phyloP scores from a whole-genome alignment of 257 asterid genomes.

The Buddleja alternifolia region DNA sequence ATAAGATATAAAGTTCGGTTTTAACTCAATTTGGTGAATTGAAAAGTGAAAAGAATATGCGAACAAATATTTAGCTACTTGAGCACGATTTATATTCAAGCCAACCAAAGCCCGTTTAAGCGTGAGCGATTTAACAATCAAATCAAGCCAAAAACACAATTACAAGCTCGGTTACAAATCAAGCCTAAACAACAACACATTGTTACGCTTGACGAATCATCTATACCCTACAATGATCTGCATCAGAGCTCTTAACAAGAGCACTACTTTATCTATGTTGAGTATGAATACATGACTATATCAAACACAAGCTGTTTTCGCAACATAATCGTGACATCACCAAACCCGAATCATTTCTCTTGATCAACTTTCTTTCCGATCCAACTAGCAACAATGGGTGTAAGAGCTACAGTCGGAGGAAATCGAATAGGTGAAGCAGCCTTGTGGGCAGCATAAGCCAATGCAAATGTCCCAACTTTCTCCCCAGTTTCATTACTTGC shows the following conservation, averaged over 20 bases:
- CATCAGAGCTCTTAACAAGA: neutral
- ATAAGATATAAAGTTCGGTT: too few relatives aligned
- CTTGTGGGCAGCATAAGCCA: conserved; percentile 97
- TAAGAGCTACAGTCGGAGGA: conserved; percentile 96
- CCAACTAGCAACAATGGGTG: conserved; percentile 92
- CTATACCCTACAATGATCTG: neutral
- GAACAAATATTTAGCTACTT: too few relatives aligned
- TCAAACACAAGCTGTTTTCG: neutral
- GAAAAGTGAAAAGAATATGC: too few relatives aligned
- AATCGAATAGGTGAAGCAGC: conserved; percentile 98
- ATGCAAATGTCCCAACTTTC: conserved; percentile 91
- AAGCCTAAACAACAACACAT: neutral
- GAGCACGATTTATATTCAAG: too few relatives aligned
- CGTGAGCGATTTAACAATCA: too few relatives aligned
- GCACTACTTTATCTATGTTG: neutral
- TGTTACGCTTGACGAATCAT: neutral
- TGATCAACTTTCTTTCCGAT: conserved; percentile 82
- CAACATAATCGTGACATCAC: neutral
- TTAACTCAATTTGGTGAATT: too few relatives aligned
- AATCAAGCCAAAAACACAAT: too few relatives aligned
- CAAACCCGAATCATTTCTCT: conserved; percentile 41
- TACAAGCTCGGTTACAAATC: too few relatives aligned
- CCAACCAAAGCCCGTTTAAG: too few relatives aligned
- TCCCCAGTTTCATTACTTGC: conserved; percentile 73
- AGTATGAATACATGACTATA: neutral